Base-by-base conservation (phyloP, 495 filamentous ascomycete genomes). In the Hyaloscypha bicolor region DNA sequence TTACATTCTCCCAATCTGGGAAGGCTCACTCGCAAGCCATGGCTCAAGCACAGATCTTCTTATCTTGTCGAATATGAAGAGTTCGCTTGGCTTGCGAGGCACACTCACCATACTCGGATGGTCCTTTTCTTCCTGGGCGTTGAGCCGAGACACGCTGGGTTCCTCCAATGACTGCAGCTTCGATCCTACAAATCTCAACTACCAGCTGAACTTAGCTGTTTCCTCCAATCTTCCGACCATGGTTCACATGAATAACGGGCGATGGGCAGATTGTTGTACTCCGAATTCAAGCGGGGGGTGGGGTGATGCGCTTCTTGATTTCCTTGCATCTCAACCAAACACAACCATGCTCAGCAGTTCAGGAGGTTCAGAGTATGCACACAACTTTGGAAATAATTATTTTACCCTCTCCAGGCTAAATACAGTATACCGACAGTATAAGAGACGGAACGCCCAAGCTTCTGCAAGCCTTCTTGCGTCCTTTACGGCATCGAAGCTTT, bases 361-460 rank as follows among this genome's bases (percentile, higher is more conserved):
- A 25, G 60, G 60, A 14, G 39, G 4, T 6, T 9, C 14, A 14
- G 6, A 48, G n/a, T 62, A 22, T 19, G 22, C 16, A 14, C 60
- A 62, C 39, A 30, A 62, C 19, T 35, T 35, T 11, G 60, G 60
- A 19, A 48, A 48, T 19, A 62, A 62, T 30, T 62, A 48, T 21
- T 62, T 62, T 19, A 22, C 37, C 3, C 32, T 62, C 5, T 48
- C 60, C 16, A 31, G 62, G 30, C 33, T 64, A 25, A 64, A 64
- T 21, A 56, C 45, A 2, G 62, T 64, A 9, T 64, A 64, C 33
- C 62, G 62, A 11, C 9, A 35, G 9, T 65, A 65, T 32, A 65
- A 65, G 53, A 65, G 58, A 22, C 30, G 63, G 2, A 65, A 65
- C n/a, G 53, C 58, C 6, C 63, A 65, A 59, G 63, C 63, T 33